phyloP scores from a whole-genome alignment of 176 grass and related monocot species.

The Oryza glaberrima region DNA sequence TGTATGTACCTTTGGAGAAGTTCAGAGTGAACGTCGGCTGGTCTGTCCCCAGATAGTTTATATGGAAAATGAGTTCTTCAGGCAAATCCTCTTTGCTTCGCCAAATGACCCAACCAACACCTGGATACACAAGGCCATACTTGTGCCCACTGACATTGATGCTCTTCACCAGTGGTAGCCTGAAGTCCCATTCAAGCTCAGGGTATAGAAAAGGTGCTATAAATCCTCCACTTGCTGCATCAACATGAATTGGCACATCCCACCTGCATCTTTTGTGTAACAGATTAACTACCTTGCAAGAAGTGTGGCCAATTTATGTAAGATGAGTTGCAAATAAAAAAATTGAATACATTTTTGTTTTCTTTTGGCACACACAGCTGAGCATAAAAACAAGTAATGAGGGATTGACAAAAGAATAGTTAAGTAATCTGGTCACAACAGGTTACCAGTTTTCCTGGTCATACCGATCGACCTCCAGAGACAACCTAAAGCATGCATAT shows the following conservation, averaged over 20 bases:
- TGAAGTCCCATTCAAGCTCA: conserved; percentile 70
- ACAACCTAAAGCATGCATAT: neutral
- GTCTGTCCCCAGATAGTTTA: conserved; percentile 72
- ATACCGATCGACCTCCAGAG: too few species aligned
- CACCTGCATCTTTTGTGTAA: conserved; percentile 34
- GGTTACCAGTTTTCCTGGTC: too few species aligned
- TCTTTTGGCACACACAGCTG: neutral
- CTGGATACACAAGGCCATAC: conserved; percentile 74
- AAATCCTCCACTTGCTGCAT: conserved; percentile 79
- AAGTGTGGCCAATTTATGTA: neutral
- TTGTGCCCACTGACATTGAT: conserved; percentile 82
- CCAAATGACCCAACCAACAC: conserved; percentile 79
- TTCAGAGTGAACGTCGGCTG: conserved; percentile 79
- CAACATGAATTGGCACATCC: conserved; percentile 73
- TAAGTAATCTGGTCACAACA: too few species aligned
- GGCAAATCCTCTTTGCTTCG: conserved; percentile 70
- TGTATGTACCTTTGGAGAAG: conserved; percentile 70
- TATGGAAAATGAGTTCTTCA: conserved; percentile 80
- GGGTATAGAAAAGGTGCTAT: conserved; percentile 70
- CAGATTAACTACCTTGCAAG: neutral
- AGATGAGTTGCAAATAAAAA: too few species aligned
- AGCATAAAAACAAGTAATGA: too few species aligned
- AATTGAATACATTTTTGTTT: neutral
- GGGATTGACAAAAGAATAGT: too few species aligned
- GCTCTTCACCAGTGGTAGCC: conserved; percentile 76